A percentile compares a stretch with the other conserved stretches of the same genome.
These are phyloP conservation scores for Scytalidium lignicola DNA, from an alignment of 2,329 filamentous ascomycete genomes.

Conservation along the genomic window DNA sequence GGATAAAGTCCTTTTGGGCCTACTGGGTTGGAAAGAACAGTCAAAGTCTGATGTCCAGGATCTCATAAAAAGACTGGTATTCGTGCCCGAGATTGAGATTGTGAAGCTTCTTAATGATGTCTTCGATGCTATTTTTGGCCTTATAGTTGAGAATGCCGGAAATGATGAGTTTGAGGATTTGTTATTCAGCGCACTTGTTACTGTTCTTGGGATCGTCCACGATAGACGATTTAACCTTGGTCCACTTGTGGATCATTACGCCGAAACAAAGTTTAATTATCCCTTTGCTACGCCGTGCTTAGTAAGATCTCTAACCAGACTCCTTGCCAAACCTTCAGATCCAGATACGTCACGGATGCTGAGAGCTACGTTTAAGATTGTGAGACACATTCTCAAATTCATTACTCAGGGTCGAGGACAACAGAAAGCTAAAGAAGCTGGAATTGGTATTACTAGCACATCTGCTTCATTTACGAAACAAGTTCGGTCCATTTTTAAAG, in stretches of 20 bases:
- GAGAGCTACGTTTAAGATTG: slow-evolving; percentile 90
- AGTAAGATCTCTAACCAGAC: slow-evolving; percentile 77
- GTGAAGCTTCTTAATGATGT: slow-evolving; percentile 90
- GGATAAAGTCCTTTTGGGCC: slow-evolving; percentile 75
- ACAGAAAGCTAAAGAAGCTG: slow-evolving; percentile 82
- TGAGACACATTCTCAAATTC: slow-evolving; percentile 87
- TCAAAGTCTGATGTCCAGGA: slow-evolving; percentile 66
- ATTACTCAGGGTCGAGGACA: slow-evolving; percentile 84
- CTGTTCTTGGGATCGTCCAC: slow-evolving; percentile 87
- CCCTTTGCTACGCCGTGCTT: slow-evolving; percentile 87
- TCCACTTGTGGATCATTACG: slow-evolving; percentile 87
- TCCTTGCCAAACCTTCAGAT: slow-evolving; percentile 79
- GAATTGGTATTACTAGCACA: slow-evolving; percentile 74
- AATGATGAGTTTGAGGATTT: slow-evolving; percentile 90
- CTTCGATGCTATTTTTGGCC: slow-evolving; percentile 84
- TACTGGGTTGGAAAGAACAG: slow-evolving; percentile 81
- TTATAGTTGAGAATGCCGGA: slow-evolving; percentile 84
- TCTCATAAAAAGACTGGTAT: slow-evolving; percentile 76
- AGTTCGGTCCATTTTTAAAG: slow-evolving; percentile 81
- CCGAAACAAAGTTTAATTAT: slow-evolving; percentile 83
- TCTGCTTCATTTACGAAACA: slow-evolving; percentile 79
- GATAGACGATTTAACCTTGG: slow-evolving; percentile 90
- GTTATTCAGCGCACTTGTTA: slow-evolving; percentile 84
- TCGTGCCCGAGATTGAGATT: slow-evolving; percentile 95
- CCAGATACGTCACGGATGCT: slow-evolving; percentile 78